Evolutionary conservation across 164 flowering plant genomes (phyloP).

Genomic region (Tetrastigma voinierianum): DNA sequence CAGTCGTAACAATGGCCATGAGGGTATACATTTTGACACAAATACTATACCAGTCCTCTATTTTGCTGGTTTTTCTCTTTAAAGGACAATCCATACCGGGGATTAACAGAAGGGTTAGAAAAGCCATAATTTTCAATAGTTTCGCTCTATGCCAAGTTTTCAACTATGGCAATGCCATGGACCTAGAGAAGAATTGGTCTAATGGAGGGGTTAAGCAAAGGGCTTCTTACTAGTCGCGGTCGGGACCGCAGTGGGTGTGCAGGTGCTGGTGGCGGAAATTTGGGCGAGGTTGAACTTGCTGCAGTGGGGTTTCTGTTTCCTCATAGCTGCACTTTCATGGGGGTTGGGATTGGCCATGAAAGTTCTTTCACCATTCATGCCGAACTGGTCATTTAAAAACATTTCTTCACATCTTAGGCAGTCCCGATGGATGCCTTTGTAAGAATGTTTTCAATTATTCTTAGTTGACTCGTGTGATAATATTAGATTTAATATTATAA

Average conservation of each 20-base stretch:
- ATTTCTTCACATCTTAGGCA: too few species aligned
- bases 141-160: slow-evolving; percentile 23
- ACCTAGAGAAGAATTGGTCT: slow-evolving; percentile 7
- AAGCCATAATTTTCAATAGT: slow-evolving; percentile 18
- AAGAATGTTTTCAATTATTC: too few species aligned
- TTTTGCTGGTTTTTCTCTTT: slow-evolving; percentile 9
- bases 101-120: not conserved
- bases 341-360: slow-evolving; percentile 8
- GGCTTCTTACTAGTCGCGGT: slow-evolving; percentile 11
- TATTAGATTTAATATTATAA: too few species aligned
- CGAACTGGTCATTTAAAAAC: too few species aligned
- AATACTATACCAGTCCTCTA: slow-evolving; percentile 12
- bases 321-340: slow-evolving; percentile 11
- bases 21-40: slow-evolving; percentile 19
- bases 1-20: slow-evolving; percentile 12
- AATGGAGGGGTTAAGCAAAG: not conserved
- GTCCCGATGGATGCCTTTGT: too few species aligned
- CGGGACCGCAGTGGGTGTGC: slow-evolving; percentile 2
- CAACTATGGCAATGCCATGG: slow-evolving; percentile 13
- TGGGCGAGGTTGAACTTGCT: slow-evolving; percentile 7
- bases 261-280: slow-evolving; percentile 12
- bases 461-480: too few species aligned
- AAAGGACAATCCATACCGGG: not conserved
- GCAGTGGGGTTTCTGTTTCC: slow-evolving; percentile 17
- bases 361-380: not conserved